Base-by-base conservation (phyloP, 2,329 filamentous ascomycete species). In the Colletotrichum magnum region DNA sequence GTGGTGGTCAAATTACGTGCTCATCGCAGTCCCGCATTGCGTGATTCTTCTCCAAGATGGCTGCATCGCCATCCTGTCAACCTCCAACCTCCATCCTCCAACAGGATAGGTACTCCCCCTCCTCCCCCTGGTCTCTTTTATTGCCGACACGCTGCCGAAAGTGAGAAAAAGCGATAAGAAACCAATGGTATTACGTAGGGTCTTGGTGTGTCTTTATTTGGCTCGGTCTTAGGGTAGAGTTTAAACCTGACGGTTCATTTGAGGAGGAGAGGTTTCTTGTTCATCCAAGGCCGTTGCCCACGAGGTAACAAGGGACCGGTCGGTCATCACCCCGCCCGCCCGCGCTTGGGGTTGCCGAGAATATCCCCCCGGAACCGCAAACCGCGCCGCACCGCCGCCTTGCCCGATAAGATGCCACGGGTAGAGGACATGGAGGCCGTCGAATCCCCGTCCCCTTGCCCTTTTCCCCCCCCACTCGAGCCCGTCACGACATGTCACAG, bases 21-120 rank as follows among this genome's bases (percentile, higher is more conserved):
- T 69, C 62, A 10, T 69, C 26, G 51, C 57, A 69, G 67, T 69
- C 67, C 67, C 67, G 67, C 67, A 69, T 69, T 66, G 67, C 67
- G 67, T 69, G 67, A 69, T 69, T 69, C 56, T 69, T 67, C 67
- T 53, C 62, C 67, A 69, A 69, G 67, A 69, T 69, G 67, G 67
- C 67, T 69, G 62, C 67, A 69, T 69, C 67, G 56, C 67, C 62
- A 57, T 61, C 10, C 32, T 10, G 10, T 36, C 32, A 36, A 36
- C 51, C 51, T 18, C 58, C 67, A 60, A 32, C 45, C 26, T 18
- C 56, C 43, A 39, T 21, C 51, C 52, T 21, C 21, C 62, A 69
- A 69, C 28, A 9, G 28, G 6, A 32, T 32, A 18, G 18, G 18
- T 18, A 2, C 28, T 32, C 28, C 28, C 28, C 28, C 28, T 36